These are phyloP conservation scores for Aspergillus bombycis DNA, from an alignment of 2,329 filamentous ascomycete genomes.

Conservation along the genomic window DNA sequence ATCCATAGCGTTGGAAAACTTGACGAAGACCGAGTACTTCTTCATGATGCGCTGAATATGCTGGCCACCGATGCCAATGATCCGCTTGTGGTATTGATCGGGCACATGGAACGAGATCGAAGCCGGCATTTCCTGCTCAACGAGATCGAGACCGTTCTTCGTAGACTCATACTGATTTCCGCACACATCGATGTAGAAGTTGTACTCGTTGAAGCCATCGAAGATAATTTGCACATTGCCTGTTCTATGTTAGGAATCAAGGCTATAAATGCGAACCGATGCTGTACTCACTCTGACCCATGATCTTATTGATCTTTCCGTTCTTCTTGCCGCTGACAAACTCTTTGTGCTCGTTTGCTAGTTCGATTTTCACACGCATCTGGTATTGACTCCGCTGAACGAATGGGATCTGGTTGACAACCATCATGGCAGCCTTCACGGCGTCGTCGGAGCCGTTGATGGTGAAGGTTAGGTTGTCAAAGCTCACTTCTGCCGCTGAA, in stretches of 20 bases:
- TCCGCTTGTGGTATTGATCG: conserved; percentile 98
- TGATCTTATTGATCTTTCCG: conserved; percentile 99
- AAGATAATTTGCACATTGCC: conserved; percentile 98
- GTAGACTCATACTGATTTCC: conserved; percentile 90
- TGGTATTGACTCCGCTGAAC: conserved; percentile 85
- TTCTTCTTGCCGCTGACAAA: conserved; percentile 99
- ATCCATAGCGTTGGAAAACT: conserved; percentile 99
- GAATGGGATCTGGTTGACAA: conserved; percentile 89
- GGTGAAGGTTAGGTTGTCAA: conserved; percentile 91
- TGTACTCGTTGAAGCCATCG: conserved; percentile 99
- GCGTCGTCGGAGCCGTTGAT: conserved; percentile 95
- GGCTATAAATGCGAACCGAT: neutral
- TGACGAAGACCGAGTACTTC: conserved; percentile 99
- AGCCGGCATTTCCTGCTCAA: conserved; percentile 98
- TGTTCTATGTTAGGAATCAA: conserved; percentile 29
- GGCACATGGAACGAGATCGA: conserved; percentile 99
- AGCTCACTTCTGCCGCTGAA: conserved; percentile 90
- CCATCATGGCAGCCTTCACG: conserved; percentile 91
- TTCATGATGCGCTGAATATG: conserved; percentile 99
- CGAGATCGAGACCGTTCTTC: conserved; percentile 86
- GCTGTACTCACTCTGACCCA: conserved; percentile 82
- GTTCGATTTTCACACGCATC: conserved; percentile 96
- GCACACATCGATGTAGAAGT: conserved; percentile 99
- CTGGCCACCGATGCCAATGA: conserved; percentile 96
- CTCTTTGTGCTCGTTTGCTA: conserved; percentile 98